phyloP scores from a whole-genome alignment of 495 filamentous ascomycete species.

The Aspergillus bertholletiae region DNA sequence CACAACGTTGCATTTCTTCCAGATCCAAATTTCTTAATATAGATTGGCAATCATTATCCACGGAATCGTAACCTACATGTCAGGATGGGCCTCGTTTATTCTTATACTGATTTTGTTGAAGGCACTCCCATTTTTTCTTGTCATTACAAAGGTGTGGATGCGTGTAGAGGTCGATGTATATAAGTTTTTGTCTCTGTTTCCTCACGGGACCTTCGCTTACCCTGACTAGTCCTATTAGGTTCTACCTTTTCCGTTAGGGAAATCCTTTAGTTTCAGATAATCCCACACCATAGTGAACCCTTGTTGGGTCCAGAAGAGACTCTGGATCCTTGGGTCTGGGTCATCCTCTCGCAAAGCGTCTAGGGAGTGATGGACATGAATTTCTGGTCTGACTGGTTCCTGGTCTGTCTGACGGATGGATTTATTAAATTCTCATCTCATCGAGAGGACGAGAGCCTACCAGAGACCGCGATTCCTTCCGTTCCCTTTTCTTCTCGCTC shows the following conservation, averaged over 20 bases:
- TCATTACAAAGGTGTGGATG: no score
- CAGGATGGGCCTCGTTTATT: no score
- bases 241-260: neutral
- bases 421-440: neutral
- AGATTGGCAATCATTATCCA: neutral
- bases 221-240: neutral
- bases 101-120: no score
- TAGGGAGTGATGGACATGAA: neutral
- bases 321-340: conserved; percentile 19
- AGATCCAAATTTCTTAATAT: neutral
- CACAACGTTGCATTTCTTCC: neutral
- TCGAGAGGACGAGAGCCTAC: neutral
- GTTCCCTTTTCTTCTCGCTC: neutral
- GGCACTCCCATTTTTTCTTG: no score
- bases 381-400: conserved; percentile 1
- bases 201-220: neutral
- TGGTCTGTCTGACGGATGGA: neutral
- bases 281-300: neutral
- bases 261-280: neutral
- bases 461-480: neutral
- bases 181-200: neutral
- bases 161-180: no score
- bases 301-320: neutral
- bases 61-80: no score
- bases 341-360: conserved; percentile 1